Percentiles rank a stretch among this genome's conserved stretches.
Conservation (phyloP, 2,329 filamentous ascomycete genomes). For the Blumeria hordei region DNA sequence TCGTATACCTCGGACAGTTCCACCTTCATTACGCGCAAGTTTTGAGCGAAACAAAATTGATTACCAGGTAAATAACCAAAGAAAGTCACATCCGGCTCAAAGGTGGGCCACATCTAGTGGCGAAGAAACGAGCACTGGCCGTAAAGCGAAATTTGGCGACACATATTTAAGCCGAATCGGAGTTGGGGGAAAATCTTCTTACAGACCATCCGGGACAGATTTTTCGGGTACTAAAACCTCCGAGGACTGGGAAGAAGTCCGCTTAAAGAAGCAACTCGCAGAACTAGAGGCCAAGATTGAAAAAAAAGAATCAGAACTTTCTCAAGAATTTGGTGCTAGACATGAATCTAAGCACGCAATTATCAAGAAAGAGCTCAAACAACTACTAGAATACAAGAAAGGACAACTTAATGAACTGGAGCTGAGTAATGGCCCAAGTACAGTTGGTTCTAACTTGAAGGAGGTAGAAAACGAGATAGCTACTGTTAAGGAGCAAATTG, state of each 20-base stretch:
- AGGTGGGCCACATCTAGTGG: slow-evolving; percentile 61
- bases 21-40: slow-evolving; percentile 66
- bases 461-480: slow-evolving; percentile 65
- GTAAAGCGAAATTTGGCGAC: slow-evolving; percentile 93
- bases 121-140: slow-evolving; percentile 59
- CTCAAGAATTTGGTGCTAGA: slow-evolving; percentile 35
- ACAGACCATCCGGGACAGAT: slow-evolving; percentile 69
- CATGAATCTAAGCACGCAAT: slow-evolving; percentile 67
- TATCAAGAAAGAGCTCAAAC: slow-evolving; percentile 82
- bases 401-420: slow-evolving; percentile 53
- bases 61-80: slow-evolving; percentile 68
- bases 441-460: slow-evolving; percentile 48
- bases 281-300: slow-evolving; percentile 77
- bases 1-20: slow-evolving; percentile 77
- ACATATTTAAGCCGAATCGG: slow-evolving; percentile 84
- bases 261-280: slow-evolving; percentile 72
- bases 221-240: slow-evolving; percentile 68
- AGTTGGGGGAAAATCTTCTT: slow-evolving; percentile 46
- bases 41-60: slow-evolving; percentile 95
- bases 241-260: slow-evolving; percentile 89
- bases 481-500: slow-evolving; percentile 82
- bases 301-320: slow-evolving; percentile 51
- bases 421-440: slow-evolving; percentile 41
- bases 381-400: slow-evolving; percentile 86
- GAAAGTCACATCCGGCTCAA: slow-evolving; percentile 34